A percentile compares a stretch with the other conserved stretches of the same genome.
Evolutionary conservation across 2,329 filamentous ascomycete species (phyloP).

Genomic region (Drechslera avenae): DNA sequence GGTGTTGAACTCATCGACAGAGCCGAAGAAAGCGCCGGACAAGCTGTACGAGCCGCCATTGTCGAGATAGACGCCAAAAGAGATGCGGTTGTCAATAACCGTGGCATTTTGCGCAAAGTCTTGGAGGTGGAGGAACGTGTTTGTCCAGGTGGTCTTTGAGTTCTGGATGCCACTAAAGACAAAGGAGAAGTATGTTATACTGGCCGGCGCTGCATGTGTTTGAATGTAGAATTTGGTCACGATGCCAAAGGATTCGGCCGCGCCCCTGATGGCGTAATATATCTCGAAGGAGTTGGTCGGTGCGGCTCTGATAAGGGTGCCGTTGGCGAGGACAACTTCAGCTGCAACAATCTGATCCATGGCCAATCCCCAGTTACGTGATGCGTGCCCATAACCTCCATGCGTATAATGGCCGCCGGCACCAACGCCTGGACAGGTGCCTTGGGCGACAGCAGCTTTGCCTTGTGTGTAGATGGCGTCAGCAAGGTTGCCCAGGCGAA

Average conservation of each 20-base stretch:
- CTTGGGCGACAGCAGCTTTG: constrained; percentile 54
- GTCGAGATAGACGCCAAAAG: constrained; percentile 52
- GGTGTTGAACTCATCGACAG: constrained; percentile 44
- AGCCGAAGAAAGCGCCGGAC: constrained; percentile 51
- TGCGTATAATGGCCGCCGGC: constrained; percentile 47
- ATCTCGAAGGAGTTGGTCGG: constrained; percentile 46
- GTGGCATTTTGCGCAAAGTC: constrained; percentile 48
- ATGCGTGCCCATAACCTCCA: constrained; percentile 45
- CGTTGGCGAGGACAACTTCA: constrained; percentile 49
- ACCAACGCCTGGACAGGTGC: constrained; percentile 58
- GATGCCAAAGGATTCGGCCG: constrained; percentile 50
- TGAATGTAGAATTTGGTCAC: constrained; percentile 47
- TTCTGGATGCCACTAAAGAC: constrained; percentile 32
- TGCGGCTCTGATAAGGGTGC: constrained; percentile 46
- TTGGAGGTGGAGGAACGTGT: constrained; percentile 50
- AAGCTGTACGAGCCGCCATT: constrained; percentile 41
- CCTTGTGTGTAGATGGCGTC: constrained; percentile 43
- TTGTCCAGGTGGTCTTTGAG: constrained; percentile 40
- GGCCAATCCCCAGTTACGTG: constrained; percentile 44
- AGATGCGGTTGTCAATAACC: constrained; percentile 49
- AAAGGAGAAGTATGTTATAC: constrained; percentile 38
- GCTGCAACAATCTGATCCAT: constrained; percentile 43
- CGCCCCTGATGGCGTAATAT: constrained; percentile 51
- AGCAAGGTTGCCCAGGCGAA: constrained; percentile 52
- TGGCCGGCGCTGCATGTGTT: constrained; percentile 35